Conservation (phyloP, 2,329 filamentous ascomycete genomes). For the Cladosporium sp. region DNA sequence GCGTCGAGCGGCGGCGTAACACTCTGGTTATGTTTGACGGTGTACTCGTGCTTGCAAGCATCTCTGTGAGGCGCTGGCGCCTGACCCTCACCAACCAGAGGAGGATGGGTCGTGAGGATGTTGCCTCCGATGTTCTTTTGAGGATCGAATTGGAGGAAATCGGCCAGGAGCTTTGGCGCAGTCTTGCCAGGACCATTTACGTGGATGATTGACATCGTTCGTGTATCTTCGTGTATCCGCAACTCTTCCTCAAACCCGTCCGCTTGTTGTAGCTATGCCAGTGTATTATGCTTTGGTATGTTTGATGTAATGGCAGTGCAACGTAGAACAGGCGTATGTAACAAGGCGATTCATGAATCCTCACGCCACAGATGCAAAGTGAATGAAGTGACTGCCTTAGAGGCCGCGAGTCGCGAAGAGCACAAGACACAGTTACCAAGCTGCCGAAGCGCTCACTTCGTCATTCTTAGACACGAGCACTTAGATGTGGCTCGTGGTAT, state of each 20-base stretch:
- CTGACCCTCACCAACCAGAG: conserved; percentile 48
- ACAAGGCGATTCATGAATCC: neutral
- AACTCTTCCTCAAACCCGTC: neutral
- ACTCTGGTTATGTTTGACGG: conserved; percentile 59
- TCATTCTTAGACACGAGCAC: neutral
- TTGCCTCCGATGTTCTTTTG: conserved; percentile 42
- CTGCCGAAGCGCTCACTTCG: neutral
- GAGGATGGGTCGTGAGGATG: conserved; percentile 60
- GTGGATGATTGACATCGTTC: conserved; percentile 13
- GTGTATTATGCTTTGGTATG: conserved; percentile 6
- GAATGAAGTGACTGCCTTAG: neutral
- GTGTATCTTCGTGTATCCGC: neutral
- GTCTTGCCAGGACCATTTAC: conserved; percentile 47
- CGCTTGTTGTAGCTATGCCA: neutral
- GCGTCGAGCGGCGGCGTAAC: conserved; percentile 48
- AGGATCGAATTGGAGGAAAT: conserved; percentile 56
- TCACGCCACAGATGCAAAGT: neutral
- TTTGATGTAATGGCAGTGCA: neutral
- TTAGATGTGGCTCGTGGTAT: neutral
- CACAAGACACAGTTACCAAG: neutral
- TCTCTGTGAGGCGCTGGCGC: conserved; percentile 40
- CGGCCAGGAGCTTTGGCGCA: conserved; percentile 53
- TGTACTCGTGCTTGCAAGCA: conserved; percentile 63
- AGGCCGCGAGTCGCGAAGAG: neutral
- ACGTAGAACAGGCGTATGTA: neutral